These are phyloP conservation scores for Tulasnella sp. DNA, from an alignment of 768 basidiomycete species.

Conservation along the genomic window DNA sequence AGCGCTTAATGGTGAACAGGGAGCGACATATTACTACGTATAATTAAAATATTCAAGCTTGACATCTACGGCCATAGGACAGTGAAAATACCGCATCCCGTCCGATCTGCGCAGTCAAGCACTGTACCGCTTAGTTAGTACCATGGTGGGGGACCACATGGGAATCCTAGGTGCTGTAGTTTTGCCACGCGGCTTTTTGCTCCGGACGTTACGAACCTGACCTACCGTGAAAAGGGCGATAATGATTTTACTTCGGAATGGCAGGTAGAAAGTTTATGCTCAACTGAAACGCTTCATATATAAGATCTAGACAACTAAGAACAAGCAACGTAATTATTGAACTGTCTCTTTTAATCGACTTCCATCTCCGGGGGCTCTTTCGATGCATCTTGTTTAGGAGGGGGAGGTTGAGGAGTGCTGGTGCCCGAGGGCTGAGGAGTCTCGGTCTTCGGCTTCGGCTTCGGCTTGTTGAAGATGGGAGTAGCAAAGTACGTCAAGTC, in stretches of 20 bases:
- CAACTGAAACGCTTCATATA: background rate
- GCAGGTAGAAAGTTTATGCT: too few relatives aligned
- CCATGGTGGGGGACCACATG: background rate
- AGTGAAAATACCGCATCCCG: background rate
- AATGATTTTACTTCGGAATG: too few relatives aligned
- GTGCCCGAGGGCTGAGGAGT: conserved; percentile 14
- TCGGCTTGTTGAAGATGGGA: conserved; percentile 83
- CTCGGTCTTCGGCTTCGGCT: conserved; percentile 72
- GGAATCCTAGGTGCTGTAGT: background rate
- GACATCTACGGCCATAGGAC: background rate
- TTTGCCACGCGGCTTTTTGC: too few relatives aligned
- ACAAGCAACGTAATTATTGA: background rate
- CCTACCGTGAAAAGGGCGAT: too few relatives aligned
- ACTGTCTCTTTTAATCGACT: conserved; percentile 47
- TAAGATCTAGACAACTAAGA: background rate
- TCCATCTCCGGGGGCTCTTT: conserved; percentile 61
- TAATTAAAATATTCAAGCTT: background rate
- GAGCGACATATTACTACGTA: too few relatives aligned
- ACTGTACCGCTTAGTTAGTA: background rate
- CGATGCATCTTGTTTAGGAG: background rate
- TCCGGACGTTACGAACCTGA: too few relatives aligned
- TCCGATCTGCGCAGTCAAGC: background rate
- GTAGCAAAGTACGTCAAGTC: conserved; percentile 83
- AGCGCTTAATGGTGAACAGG: too few relatives aligned
- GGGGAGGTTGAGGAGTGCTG: conserved; percentile 17